A percentile compares a stretch with the other conserved stretches of the same genome.
Evolutionary conservation across 257 asterid species (phyloP).

Genomic region (Striga asiatica): DNA sequence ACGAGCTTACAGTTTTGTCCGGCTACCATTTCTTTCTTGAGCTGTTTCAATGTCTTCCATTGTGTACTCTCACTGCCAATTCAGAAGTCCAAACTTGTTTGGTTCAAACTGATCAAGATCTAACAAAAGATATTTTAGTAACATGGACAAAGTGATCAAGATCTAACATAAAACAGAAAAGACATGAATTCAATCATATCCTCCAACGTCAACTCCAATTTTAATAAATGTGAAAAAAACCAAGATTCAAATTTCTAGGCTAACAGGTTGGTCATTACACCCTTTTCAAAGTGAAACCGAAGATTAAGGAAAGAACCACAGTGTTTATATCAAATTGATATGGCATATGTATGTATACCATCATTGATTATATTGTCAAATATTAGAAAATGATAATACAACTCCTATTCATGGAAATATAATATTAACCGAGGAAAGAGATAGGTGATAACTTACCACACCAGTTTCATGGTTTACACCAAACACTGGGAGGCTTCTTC

Average conservation of each 20-base stretch:
- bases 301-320: too few relatives aligned
- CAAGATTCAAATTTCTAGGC: too few relatives aligned
- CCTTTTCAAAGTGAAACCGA: too few relatives aligned
- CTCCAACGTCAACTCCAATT: too few relatives aligned
- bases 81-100: slow-evolving; percentile 44
- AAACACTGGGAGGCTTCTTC: slow-evolving; percentile 71
- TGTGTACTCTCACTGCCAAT: slow-evolving; percentile 61
- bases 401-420: background rate
- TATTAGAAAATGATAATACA: background rate
- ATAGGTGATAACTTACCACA: slow-evolving; percentile 30
- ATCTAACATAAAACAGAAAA: too few relatives aligned
- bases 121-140: too few relatives aligned
- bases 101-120: slow-evolving; percentile 71
- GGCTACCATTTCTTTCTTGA: slow-evolving; percentile 28
- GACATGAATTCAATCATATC: too few relatives aligned
- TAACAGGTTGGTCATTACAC: too few relatives aligned
- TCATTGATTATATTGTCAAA: background rate
- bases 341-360: too few relatives aligned
- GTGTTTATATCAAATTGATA: too few relatives aligned
- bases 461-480: slow-evolving; percentile 69
- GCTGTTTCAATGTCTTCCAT: slow-evolving; percentile 28
- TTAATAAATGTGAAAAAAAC: too few relatives aligned
- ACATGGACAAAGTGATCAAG: too few relatives aligned
- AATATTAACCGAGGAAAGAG: background rate
- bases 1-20: slow-evolving; percentile 24